Evolutionary conservation across 2,329 filamentous ascomycete genomes (phyloP), one percentile per base, ranked within the genome.

Genomic region (Trichoderma semiorbis): DNA sequence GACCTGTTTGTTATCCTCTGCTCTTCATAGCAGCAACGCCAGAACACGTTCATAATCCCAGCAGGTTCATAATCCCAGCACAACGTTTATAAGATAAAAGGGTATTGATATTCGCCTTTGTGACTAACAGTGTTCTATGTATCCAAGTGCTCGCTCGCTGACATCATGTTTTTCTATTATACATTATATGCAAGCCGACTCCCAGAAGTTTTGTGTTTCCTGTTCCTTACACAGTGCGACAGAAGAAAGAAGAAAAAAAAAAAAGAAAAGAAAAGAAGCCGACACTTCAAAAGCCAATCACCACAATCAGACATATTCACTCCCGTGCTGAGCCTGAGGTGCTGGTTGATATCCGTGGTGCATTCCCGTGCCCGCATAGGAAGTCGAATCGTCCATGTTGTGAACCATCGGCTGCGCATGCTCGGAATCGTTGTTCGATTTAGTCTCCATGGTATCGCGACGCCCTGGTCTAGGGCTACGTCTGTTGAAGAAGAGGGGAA

Each of bases 401-500:
- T n/a, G 18, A 5, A 69, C 66, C 67, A 69, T 69, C 8, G 67
- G 67, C 16, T 69, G 67, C 6, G 39, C 36, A 36, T 62, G 36
- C 60, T 69, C 67, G 6, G 67, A 62, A 18, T 69, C 39, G 2
- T 53, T 21, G 30, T 58, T 69, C 30, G 30, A 28, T 11, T 62
- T 53, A 7, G 14, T 10, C 21, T 47, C 57, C 6, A 24, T 58
- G 12, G 67, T 53, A 10, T 58, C 57, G 10, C 67, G 67, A 5
- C 67, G 67, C 21, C 34, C 24, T 3, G 67, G 67, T 1, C 34
- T n/a, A 3, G 55, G 55, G 16, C 67, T 50, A 16, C 55, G 60
- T 10, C 50, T 14, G 28, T 39, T 67, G 72, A 73, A 71, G 69
- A 73, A 67, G 1, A 73, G n/a, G 16, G 69, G 69, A 14, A 55